These are phyloP conservation scores for Penicillium nucicola DNA, from an alignment of 495 filamentous ascomycete genomes.

Conservation along the genomic window DNA sequence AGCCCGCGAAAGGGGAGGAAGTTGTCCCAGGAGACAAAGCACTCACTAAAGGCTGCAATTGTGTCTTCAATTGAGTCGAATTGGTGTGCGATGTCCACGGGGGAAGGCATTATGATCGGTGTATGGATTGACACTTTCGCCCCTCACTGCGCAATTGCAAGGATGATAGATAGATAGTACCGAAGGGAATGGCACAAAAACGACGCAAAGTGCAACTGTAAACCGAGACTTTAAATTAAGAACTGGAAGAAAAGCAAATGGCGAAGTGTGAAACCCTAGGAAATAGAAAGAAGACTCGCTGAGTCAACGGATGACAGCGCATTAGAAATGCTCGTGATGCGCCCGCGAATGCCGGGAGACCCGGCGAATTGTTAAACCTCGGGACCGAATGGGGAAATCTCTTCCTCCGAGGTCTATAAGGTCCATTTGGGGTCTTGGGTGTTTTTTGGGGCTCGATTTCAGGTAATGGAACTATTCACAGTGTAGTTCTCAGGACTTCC, in stretches of 20 bases:
- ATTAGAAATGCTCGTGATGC: conserved; percentile 32
- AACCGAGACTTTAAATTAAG: too few relatives aligned
- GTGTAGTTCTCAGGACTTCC: too few relatives aligned
- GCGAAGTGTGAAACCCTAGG: neutral
- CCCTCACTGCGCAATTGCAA: conserved; percentile 20
- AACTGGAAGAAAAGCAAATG: neutral
- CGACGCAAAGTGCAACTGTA: neutral
- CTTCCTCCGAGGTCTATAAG: conserved; percentile 2
- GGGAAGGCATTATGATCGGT: conserved; percentile 33
- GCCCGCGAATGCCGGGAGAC: conserved; percentile 24
- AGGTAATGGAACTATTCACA: too few relatives aligned
- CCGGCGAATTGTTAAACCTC: conserved; percentile 9
- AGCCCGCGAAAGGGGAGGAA: neutral
- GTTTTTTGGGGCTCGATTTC: neutral
- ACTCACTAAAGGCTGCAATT: conserved; percentile 78
- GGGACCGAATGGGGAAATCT: neutral
- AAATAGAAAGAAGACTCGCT: neutral
- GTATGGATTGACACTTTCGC: conserved; percentile 10
- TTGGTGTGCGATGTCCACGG: conserved; percentile 30
- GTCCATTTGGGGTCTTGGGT: neutral
- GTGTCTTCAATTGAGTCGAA: conserved; percentile 88
- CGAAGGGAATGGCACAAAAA: neutral
- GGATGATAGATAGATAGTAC: neutral
- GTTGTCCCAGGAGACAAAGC: neutral
- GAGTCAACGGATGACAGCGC: conserved; percentile 23